Evolutionary conservation across 169 alveolate genomes (phyloP).

Genomic region (Cyclospora cayetanensis): DNA sequence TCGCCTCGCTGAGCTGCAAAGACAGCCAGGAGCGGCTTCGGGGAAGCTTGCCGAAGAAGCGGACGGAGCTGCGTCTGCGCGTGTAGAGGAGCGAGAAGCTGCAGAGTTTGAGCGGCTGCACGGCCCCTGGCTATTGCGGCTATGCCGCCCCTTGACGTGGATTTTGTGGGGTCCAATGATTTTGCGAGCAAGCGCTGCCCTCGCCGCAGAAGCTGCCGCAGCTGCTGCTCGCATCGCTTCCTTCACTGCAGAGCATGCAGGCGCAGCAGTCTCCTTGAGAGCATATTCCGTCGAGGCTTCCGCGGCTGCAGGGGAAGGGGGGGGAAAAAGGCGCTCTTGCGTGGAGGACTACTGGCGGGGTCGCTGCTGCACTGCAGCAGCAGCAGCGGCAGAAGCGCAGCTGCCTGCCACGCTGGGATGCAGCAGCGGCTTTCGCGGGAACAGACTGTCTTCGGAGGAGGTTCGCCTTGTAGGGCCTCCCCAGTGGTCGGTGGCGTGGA

Average conservation of each 20-base stretch:
- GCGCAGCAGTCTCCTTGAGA: not conserved
- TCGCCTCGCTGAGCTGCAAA: not conserved
- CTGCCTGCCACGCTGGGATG: not conserved
- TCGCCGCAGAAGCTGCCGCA: not conserved
- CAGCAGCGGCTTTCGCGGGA: not conserved
- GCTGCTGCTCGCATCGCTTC: not conserved
- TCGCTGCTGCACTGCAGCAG: constrained; percentile 15
- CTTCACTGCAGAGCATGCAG: not conserved
- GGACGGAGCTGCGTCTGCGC: not conserved
- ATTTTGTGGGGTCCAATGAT: not conserved
- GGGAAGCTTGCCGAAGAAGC: not conserved
- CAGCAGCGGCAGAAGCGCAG: constrained; percentile 29
- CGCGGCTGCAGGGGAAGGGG: not conserved
- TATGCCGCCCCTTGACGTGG: not conserved
- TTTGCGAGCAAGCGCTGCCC: not conserved
- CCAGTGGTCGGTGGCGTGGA: not conserved
- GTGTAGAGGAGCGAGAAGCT: not conserved
- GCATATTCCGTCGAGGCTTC: not conserved
- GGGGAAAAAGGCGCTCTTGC: not conserved
- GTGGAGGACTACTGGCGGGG: not conserved
- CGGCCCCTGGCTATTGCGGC: not conserved
- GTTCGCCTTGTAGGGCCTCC: not conserved
- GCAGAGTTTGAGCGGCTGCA: not conserved
- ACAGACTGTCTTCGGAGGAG: too few species aligned
- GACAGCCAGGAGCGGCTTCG: not conserved